phyloP scores from a whole-genome alignment of 352 stramenopile genomes.

The Phytophthora megakarya region DNA sequence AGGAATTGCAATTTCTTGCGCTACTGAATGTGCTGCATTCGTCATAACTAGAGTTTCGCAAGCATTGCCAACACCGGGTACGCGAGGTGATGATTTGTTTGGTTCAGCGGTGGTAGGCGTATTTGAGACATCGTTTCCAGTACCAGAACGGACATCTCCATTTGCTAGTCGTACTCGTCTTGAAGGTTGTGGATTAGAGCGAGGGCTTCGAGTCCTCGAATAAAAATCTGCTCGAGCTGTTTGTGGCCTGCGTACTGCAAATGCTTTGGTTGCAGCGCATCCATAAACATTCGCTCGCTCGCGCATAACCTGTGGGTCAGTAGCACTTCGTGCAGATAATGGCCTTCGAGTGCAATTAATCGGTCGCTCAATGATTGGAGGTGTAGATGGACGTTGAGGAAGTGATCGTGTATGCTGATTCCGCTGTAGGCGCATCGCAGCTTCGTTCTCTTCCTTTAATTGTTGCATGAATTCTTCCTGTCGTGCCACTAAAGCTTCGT shows the following conservation, averaged over 20 bases:
- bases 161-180: constrained; percentile 6
- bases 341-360: constrained; percentile 17
- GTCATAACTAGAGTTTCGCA: constrained; percentile 68
- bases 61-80: constrained; percentile 21
- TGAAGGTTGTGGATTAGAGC: constrained; percentile 10
- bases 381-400: constrained; percentile 4
- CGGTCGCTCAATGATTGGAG: constrained; percentile 2
- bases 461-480: constrained; percentile 33
- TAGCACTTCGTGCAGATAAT: constrained; percentile 31
- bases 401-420: constrained; percentile 4
- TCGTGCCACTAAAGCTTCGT: constrained; percentile 14
- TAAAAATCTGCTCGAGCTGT: constrained; percentile 16
- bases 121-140: neutral
- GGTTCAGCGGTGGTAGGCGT: neutral
- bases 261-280: constrained; percentile 58
- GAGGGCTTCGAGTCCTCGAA: constrained; percentile 14
- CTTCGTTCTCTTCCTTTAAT: constrained; percentile 14
- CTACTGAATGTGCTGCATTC: constrained; percentile 52
- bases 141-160: neutral
- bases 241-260: constrained; percentile 28
- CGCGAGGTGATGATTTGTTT: neutral
- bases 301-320: constrained; percentile 41
- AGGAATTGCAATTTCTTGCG: constrained; percentile 57
- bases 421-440: constrained; percentile 1
- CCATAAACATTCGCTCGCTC: constrained; percentile 59